Base-by-base conservation (phyloP, 495 filamentous ascomycete species). In the Rhypophila decipiens region DNA sequence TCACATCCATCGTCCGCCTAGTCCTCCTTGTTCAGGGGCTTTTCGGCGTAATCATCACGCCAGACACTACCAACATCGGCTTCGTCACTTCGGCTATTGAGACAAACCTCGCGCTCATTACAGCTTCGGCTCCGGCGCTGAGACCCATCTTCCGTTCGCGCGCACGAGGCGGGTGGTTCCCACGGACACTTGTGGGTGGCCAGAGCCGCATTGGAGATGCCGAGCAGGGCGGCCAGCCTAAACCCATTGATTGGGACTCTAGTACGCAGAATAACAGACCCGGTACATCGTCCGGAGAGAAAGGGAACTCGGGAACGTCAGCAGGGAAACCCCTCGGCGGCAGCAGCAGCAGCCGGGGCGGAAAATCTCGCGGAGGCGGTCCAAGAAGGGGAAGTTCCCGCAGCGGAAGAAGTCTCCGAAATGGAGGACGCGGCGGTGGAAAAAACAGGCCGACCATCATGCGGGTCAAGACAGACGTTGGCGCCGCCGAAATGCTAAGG, bases 81-180 rank as follows among this genome's bases (percentile, higher is more conserved):
- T 77, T 76, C 55, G 63, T 68, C 36, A 73, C 66, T 21, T 77
- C 73, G 0, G 75, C 64, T 34, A 65, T 80, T 19, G 77, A 79
- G 57, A 71, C 70, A 4, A 78, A 79, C 57, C 59, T 79, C 5
- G 77, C 75, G 3, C 61, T 79, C 39, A 68, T 79, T 21, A 73
- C 74, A 10, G 75, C 74, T 10, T 79, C 66, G 10, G 66, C 62
- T 0, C 71, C 71, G 1, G 68, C 69, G 0, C 43, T 73, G 12
- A 51, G 67, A n/a, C 67, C 68, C 3, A 56, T 74, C 23, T 59
- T 72, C 44, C 63, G 65, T 38, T 44, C 48, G 5, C 42, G 57
- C 13, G 61, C 56, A 17, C 51, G 55, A 11, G 59, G 61, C 34
- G 61, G 65, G 18, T 71, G 68, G 65, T 68, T 72, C 41, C 62